A percentile compares a stretch with the other conserved stretches of the same genome.
Evolutionary conservation across 257 asterid genomes (phyloP).

Genomic region (Solanum arcanum): DNA sequence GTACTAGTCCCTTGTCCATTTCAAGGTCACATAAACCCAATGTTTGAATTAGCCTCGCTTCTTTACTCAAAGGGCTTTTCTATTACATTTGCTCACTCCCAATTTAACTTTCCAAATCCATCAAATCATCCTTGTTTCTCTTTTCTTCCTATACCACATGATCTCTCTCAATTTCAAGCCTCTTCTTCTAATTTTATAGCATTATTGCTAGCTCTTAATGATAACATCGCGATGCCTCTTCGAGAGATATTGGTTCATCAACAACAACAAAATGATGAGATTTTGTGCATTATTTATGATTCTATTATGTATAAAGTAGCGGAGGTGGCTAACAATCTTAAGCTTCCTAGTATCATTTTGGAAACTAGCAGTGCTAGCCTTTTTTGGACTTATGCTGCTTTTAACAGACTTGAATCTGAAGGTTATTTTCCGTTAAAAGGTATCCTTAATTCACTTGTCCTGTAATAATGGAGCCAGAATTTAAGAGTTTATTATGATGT

Average conservation of each 20-base stretch:
- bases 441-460: neutral
- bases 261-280: neutral
- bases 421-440: neutral
- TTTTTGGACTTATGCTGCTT: neutral
- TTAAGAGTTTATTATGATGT: too few species aligned
- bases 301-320: neutral
- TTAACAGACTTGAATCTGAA: neutral
- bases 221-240: neutral
- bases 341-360: neutral
- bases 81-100: slow-evolving; percentile 1
- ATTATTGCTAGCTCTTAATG: slow-evolving; percentile 3
- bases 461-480: neutral
- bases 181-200: neutral
- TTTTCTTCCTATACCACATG: neutral
- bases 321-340: neutral
- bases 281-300: neutral
- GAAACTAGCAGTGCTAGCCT: neutral
- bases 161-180: neutral
- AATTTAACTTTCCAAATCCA: slow-evolving; percentile 2
- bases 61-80: slow-evolving; percentile 11
- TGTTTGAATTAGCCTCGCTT: slow-evolving; percentile 8
- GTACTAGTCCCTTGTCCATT: neutral
- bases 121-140: neutral
- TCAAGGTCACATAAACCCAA: slow-evolving; percentile 16
- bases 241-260: neutral